Evolutionary conservation across 805 yeast species (phyloP).

Genomic region (Myxozyma neotropica): DNA sequence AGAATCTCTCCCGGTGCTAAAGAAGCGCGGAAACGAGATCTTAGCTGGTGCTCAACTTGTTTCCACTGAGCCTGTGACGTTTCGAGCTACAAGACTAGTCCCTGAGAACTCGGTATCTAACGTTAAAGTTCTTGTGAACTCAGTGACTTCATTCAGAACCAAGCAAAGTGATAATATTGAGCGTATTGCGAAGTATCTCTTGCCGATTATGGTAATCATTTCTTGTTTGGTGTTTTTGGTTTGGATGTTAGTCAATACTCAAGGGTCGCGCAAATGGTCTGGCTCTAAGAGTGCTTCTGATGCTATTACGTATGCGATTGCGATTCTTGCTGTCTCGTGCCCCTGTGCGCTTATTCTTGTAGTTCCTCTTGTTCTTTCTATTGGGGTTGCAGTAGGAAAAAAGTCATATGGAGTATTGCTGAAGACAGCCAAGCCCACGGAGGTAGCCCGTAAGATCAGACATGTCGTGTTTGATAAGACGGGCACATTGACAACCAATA

Average conservation of each 20-base stretch:
- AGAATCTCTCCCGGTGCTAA: constrained; percentile 65
- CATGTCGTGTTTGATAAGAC: constrained; percentile 35
- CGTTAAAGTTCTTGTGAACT: constrained; percentile 66
- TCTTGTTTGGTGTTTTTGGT: constrained; percentile 57
- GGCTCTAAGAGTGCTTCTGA: constrained; percentile 6
- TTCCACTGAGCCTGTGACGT: constrained; percentile 51
- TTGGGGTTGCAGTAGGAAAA: constrained; percentile 33
- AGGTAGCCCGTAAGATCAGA: constrained; percentile 7
- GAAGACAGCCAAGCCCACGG: constrained; percentile 24
- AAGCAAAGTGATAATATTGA: constrained; percentile 74
- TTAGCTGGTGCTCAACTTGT: constrained; percentile 71
- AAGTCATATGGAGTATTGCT: constrained; percentile 20
- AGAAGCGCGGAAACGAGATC: constrained; percentile 60
- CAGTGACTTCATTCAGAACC: constrained; percentile 68
- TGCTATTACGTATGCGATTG: constrained; percentile 27
- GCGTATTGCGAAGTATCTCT: constrained; percentile 65
- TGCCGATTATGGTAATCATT: constrained; percentile 62
- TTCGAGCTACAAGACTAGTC: constrained; percentile 48
- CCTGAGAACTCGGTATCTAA: constrained; percentile 53
- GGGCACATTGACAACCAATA: constrained; percentile 31
- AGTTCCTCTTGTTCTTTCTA: constrained; percentile 31
- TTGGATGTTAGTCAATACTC: constrained; percentile 73
- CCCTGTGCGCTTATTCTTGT: constrained; percentile 36
- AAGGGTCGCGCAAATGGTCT: constrained; percentile 45
- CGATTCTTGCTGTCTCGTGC: constrained; percentile 27